Evolutionary conservation across 202 grass and related monocot genomes (phyloP), one percentile per base, ranked within the genome.

Genomic region (Miscanthus sacchariflorus): DNA sequence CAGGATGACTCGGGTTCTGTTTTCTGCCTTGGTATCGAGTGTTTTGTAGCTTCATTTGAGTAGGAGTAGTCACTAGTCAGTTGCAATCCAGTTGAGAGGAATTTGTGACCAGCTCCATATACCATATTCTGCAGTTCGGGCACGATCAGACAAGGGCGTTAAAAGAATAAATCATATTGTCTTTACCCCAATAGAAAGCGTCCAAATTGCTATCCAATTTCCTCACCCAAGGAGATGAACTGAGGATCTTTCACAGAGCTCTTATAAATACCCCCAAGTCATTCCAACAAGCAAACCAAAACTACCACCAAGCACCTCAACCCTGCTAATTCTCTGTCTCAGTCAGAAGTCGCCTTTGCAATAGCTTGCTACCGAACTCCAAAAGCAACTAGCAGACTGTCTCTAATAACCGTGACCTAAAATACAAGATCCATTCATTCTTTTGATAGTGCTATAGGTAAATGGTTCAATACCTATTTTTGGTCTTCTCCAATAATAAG

Each of bases 271-370:
- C 42, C 21, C 30, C 40, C 86, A 52, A n/a, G 61, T 46, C 78
- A 82, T 21, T 88, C 86, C 90, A 78, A 86, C 86, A 74, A 39
- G 40, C 82, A 88, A 88, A 91, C 82, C 82, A 91, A 91, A 91
- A 82, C 90, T 78, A 28, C 68, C 24, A 24, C 10, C 13, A 87
- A 77, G 44, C 61, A 54, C 74, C 75, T 59, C n/a, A 69, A 43
- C 44, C n/a, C 74, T 85, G 70, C 56, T 15, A 75, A 48, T 75
- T 63, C 54, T 64, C 64, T 39, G 46, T 23, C 8, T 70, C 50
- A 4, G 1, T 23, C 7, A 12, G 10, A 25, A 65, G 2, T 76
- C 46, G 9, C 38, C 44, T 43, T 78, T 65, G n/a, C 50, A 54
- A 0, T 54, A 21, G 54, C 54, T 23, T 61, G 81, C 23, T 28